Conservation (phyloP, 169 alveolate genomes). For the Hepatocystis sp. region DNA sequence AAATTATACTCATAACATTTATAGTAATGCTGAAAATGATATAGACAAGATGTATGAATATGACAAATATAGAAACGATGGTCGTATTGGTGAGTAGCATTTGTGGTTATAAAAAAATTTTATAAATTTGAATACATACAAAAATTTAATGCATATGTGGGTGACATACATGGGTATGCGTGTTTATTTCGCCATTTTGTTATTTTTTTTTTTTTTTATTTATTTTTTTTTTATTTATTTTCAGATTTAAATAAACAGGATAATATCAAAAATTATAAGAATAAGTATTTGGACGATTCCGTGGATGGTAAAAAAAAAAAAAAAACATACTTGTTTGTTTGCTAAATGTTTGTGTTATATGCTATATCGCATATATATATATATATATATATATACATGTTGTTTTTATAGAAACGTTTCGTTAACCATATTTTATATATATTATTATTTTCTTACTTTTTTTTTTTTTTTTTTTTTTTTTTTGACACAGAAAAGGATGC, state of each 20-base stretch:
- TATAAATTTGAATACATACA: too few species aligned
- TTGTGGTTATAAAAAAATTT: too few species aligned
- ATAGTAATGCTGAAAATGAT: constrained; percentile 10
- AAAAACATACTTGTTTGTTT: too few species aligned
- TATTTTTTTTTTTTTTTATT: too few species aligned
- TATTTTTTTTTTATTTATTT: not conserved
- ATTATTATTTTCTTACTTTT: not conserved
- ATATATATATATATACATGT: not conserved
- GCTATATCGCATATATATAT: not conserved
- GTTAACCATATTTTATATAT: not conserved
- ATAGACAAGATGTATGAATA: constrained; percentile 8
- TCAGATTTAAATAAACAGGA: constrained; percentile 39
- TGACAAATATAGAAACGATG: constrained; percentile 16
- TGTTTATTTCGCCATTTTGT: too few species aligned
- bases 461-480: not conserved
- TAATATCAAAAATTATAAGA: constrained; percentile 18
- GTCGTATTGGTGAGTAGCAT: too few species aligned
- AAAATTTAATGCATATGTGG: too few species aligned
- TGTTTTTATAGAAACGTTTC: not conserved
- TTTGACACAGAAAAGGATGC: constrained; percentile 69
- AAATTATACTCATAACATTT: constrained; percentile 17
- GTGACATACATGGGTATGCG: too few species aligned
- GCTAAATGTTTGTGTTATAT: not conserved
- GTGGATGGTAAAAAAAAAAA: constrained; percentile 13
- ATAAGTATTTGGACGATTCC: constrained; percentile 28